Base-by-base conservation (phyloP, 306 rosid species). In the Spatholobus suberectus region DNA sequence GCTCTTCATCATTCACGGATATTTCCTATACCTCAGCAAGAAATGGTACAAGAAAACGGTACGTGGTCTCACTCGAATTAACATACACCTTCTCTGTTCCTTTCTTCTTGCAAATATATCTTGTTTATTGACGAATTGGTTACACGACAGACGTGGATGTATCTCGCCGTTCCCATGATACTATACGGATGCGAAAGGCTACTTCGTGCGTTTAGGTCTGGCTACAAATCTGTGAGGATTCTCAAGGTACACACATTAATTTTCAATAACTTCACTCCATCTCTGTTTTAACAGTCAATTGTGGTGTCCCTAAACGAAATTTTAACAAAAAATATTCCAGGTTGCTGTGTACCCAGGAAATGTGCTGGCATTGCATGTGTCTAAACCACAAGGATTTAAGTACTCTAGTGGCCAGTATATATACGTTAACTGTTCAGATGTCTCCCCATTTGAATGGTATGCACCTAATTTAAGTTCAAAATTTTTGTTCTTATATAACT, bases 301-400 rank as follows among this genome's bases (percentile, higher is more conserved):
- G 43, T 41, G 47, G 47, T 6, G 21, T 32, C 21, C 3, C 41
- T 17, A 32, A 62, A 32, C 6, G 70, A 65, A 65, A 65, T 15
- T 15, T 58, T 34, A 34, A 65, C 14, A 1, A 65, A 15, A 65
- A 63, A 63, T 63, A 3, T 63, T 62, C 1, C 83, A 91, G 98
- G 98, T 95, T 75, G 92, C 99, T 11, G 90, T 92, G 40, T 95
- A 95, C 88, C 94, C 99, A 0, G 98, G 99, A 85, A 95, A 93
- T 84, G 98, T 95, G 10, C 81, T 95, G 57, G 92, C 99, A 20
- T 68, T 93, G 83, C 89, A 92, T 12, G 83, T 93, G 90, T 90
- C 96, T 8, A 93, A 86, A 69, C 99, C 99, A 35, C 92, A 90
- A 27, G 97, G 98, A 65, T 89, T 95, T 24, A 95, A 89, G 72